A percentile compares a stretch with the other conserved stretches of the same genome.
phyloP scores from a whole-genome alignment of 805 yeast genomes.

The Monosporozyma solicola region DNA sequence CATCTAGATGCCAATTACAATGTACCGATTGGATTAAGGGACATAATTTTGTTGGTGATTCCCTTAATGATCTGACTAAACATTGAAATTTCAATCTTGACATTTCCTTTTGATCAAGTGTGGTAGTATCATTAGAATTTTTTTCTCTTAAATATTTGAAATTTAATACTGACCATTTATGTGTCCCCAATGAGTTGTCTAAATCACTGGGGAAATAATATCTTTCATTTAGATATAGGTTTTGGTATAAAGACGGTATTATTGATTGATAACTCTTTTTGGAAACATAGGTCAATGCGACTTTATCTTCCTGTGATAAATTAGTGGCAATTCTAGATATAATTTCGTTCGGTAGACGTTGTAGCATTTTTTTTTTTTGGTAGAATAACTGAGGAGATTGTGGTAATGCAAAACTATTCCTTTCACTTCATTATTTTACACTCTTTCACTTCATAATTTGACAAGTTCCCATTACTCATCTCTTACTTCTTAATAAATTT shows the following conservation, averaged over 20 bases:
- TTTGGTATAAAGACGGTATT: slow-evolving; percentile 18
- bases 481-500: too few species aligned
- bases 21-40: slow-evolving; percentile 18
- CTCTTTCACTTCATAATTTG: not conserved
- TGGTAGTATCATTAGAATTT: not conserved
- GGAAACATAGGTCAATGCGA: slow-evolving; percentile 20
- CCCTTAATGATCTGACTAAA: slow-evolving; percentile 16
- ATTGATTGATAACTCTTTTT: slow-evolving; percentile 8
- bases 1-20: slow-evolving; percentile 27
- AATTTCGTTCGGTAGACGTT: slow-evolving; percentile 18
- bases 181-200: slow-evolving; percentile 18
- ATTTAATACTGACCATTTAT: slow-evolving; percentile 22
- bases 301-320: slow-evolving; percentile 22
- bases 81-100: slow-evolving; percentile 10
- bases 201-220: slow-evolving; percentile 19
- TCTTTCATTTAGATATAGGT: slow-evolving; percentile 20
- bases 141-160: slow-evolving; percentile 3
- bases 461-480: too few species aligned
- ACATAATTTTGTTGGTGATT: slow-evolving; percentile 12
- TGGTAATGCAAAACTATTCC: too few species aligned
- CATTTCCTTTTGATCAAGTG: not conserved
- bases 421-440: not conserved
- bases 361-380: slow-evolving; percentile 12
- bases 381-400: not conserved
- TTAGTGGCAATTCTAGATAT: slow-evolving; percentile 8